Evolutionary conservation across 371 early-diverging fungal genomes (phyloP).

Genomic region (Basidiobolus meristosporus): DNA sequence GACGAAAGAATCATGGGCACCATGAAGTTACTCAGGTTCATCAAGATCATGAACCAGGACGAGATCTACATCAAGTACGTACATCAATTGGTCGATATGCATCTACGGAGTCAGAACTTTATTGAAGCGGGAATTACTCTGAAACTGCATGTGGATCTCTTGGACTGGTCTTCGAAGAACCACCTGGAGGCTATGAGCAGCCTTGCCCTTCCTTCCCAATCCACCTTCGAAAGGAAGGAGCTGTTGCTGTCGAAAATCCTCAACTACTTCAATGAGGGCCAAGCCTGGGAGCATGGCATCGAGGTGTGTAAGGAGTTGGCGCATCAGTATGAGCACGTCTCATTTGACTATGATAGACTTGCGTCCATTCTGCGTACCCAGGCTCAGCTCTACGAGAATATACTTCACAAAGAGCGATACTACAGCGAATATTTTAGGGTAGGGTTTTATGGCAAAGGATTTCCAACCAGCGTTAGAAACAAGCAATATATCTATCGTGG

Average conservation of each 20-base stretch:
- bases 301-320: constrained; percentile 36
- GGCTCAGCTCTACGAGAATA: constrained; percentile 29
- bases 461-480: constrained; percentile 27
- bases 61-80: constrained; percentile 53
- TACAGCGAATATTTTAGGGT: constrained; percentile 57
- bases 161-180: constrained; percentile 33
- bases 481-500: constrained; percentile 55
- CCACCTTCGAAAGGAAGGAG: constrained; percentile 43
- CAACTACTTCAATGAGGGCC: constrained; percentile 33
- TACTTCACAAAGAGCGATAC: constrained; percentile 37
- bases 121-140: constrained; percentile 52
- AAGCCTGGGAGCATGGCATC: constrained; percentile 53
- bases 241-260: constrained; percentile 33
- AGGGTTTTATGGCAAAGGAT: constrained; percentile 51
- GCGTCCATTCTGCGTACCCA: constrained; percentile 28
- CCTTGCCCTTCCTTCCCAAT: constrained; percentile 24
- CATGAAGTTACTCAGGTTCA: constrained; percentile 38
- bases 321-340: constrained; percentile 24
- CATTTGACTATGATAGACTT: constrained; percentile 32
- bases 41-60: constrained; percentile 34
- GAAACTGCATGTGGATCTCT: constrained; percentile 42
- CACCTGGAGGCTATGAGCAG: constrained; percentile 22
- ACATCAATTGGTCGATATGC: constrained; percentile 36
- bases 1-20: constrained; percentile 42
- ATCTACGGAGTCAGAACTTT: constrained; percentile 29